Conservation (phyloP, 164 flowering plant genomes). For the Annona squamosa region DNA sequence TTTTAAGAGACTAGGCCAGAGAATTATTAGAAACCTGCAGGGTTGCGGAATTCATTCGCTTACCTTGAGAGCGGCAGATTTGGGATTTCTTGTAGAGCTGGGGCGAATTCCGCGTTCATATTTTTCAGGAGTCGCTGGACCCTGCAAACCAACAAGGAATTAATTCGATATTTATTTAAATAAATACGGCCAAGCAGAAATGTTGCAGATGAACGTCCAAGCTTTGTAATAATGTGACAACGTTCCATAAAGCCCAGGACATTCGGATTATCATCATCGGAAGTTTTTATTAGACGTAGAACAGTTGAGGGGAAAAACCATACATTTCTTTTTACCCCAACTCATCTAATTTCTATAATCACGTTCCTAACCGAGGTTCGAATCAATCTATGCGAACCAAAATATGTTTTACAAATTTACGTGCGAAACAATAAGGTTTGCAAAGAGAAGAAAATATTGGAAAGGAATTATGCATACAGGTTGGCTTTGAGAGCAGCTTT, state of each 20-base stretch:
- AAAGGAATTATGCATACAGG: background rate
- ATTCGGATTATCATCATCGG: no score
- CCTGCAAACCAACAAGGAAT: slow-evolving; percentile 21
- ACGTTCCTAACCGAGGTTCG: no score
- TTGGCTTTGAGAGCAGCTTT: background rate
- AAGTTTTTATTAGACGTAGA: no score
- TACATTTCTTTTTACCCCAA: no score
- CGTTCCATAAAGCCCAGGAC: no score
- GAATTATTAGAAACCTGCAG: background rate
- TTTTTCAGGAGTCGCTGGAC: slow-evolving; percentile 31
- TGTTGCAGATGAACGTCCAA: background rate
- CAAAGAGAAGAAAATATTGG: background rate
- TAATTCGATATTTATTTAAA: background rate
- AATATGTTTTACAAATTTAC: no score
- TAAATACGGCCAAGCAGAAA: background rate
- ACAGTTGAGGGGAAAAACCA: no score
- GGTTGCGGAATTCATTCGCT: background rate
- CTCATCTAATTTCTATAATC: no score
- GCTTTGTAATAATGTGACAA: no score
- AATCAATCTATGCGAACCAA: background rate
- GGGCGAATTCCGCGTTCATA: slow-evolving; percentile 20
- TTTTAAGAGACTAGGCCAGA: no score
- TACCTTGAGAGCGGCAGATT: slow-evolving; percentile 40
- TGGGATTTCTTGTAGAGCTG: slow-evolving; percentile 23
- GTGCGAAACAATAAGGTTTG: background rate